These are phyloP conservation scores for Prunus mume DNA, from an alignment of 306 rosid species.

Conservation along the genomic window DNA sequence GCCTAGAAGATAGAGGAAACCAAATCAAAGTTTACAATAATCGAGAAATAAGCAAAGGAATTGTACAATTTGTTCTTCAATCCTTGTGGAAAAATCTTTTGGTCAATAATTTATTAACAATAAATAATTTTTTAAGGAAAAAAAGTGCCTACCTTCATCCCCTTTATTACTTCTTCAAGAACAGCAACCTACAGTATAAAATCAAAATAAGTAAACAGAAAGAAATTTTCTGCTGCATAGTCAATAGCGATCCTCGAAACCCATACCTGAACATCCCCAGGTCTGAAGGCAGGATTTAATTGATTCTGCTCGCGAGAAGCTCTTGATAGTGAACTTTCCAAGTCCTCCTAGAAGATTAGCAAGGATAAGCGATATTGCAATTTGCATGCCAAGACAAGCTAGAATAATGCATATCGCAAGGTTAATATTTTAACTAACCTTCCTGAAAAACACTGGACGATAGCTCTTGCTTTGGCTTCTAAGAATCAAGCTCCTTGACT, in stretches of 20 bases:
- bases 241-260: constrained; percentile 5
- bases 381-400: constrained; percentile 14
- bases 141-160: constrained; percentile 71
- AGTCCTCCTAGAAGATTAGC: constrained; percentile 65
- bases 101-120: background rate
- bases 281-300: constrained; percentile 56
- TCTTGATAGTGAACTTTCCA: constrained; percentile 60
- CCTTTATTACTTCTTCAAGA: constrained; percentile 86
- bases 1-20: background rate
- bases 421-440: constrained; percentile 48
- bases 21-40: background rate
- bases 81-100: background rate
- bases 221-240: background rate
- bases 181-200: constrained; percentile 62
- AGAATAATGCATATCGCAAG: constrained; percentile 8
- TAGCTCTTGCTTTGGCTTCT: constrained; percentile 76
- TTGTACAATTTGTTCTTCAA: background rate
- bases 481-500: constrained; percentile 82
- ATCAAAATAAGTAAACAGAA: constrained; percentile 10
- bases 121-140: background rate
- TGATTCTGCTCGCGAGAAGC: constrained; percentile 68
- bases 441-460: constrained; percentile 90
- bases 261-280: constrained; percentile 79
- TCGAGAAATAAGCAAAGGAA: background rate
- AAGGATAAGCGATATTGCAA: constrained; percentile 16